A percentile compares a stretch with the other conserved stretches of the same genome.
phyloP scores from a whole-genome alignment of 768 basidiomycete species.

The Lentinula guzmanii region DNA sequence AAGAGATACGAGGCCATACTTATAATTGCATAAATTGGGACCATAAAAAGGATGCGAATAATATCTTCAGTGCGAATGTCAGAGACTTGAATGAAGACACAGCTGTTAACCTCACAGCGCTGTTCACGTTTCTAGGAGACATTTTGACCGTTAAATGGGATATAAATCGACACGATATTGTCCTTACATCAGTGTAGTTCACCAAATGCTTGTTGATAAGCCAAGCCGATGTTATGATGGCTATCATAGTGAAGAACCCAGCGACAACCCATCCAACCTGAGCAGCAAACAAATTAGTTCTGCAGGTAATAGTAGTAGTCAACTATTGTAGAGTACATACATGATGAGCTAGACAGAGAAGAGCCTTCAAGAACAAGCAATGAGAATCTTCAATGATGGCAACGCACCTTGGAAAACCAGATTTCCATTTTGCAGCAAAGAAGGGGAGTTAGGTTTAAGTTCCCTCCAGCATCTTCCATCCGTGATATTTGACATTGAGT shows the following conservation, averaged over 20 bases:
- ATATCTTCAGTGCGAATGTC: constrained; percentile 39
- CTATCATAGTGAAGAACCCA: constrained; percentile 51
- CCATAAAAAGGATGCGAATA: constrained; percentile 72
- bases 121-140: constrained; percentile 56
- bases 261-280: constrained; percentile 69
- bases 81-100: not conserved
- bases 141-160: not conserved
- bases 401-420: constrained; percentile 53
- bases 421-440: constrained; percentile 57
- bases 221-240: constrained; percentile 60
- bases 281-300: not conserved
- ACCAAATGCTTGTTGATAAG: constrained; percentile 66
- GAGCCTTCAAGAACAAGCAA: not conserved
- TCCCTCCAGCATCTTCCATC: constrained; percentile 28
- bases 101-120: constrained; percentile 39
- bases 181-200: constrained; percentile 64
- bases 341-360: constrained; percentile 41
- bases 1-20: constrained; percentile 66
- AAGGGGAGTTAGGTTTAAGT: constrained; percentile 39
- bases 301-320: not conserved
- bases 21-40: constrained; percentile 66
- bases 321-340: constrained; percentile 24
- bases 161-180: not conserved
- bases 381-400: not conserved
- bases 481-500: not conserved